Base-by-base conservation (phyloP, 2,329 filamentous ascomycete species). In the Plectosphaerella sp. region DNA sequence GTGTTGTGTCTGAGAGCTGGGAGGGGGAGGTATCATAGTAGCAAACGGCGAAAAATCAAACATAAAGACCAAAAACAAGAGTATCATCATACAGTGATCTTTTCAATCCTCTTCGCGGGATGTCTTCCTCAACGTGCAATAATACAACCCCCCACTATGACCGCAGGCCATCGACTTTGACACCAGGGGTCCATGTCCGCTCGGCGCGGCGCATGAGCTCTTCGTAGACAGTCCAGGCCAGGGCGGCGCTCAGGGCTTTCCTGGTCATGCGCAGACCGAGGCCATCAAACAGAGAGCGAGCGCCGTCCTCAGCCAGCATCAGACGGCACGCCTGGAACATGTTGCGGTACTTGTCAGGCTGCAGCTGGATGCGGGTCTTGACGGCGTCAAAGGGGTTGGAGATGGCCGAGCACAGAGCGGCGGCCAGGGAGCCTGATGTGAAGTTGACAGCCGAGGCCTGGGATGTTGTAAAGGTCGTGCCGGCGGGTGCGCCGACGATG, bases 361-460 rank as follows among this genome's bases (percentile, higher is more conserved):
- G 89, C 35, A 99, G 77, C 72, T 99, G 94, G 60, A 99, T 84
- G 48, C 94, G 78, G 20, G 94, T 99, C 75, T 99, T 99, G 68
- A 97, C 86, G 1, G 91, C 91, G 70, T 99, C 94, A 63, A 97
- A 97, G 0, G 94, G 94, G 67, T 99, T 99, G 9, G 94, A 97
- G 37, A 97, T 78, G 4, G 87, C 86, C 1, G 92, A 97, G 51
- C 91, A 95, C 28, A 89, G 73, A 2, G 86, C 87, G 1, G 91
- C 93, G 4, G 93, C 91, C 4, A 92, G 64, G 4, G 90, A 84
- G 12, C 89, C 93, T 0, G 90, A 93, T 14, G 82, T 74, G 63
- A 97, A 97, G 68, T 99, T 96, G 68, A 72, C 18, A 64, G 54
- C 18, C 2, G 54, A 54, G 22, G 56, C 56, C 16, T 53, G 56